Evolutionary conservation across 805 yeast species (phyloP).

Genomic region (Grigorovia humatica): DNA sequence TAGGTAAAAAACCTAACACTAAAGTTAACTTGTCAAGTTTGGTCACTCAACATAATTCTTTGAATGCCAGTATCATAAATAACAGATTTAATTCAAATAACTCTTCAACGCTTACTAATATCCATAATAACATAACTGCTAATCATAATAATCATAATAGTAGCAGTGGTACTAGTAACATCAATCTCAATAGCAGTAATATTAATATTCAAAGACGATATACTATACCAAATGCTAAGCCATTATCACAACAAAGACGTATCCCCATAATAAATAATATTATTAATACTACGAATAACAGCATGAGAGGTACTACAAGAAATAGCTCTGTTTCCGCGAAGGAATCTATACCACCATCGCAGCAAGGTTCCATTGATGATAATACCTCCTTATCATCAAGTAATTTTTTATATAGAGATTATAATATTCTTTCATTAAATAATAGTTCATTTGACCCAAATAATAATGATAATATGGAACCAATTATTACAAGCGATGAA

Average conservation of each 20-base stretch:
- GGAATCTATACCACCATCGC: background rate
- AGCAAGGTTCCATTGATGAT: background rate
- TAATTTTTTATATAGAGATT: background rate
- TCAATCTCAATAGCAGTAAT: background rate
- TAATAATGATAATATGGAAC: background rate
- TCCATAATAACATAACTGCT: background rate
- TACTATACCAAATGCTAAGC: background rate
- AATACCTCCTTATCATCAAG: background rate
- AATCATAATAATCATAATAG: background rate
- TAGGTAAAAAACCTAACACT: too few species aligned
- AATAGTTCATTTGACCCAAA: background rate
- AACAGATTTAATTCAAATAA: background rate
- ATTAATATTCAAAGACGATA: background rate
- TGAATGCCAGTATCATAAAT: background rate
- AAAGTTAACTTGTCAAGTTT: background rate
- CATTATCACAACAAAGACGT: background rate
- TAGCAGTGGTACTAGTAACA: background rate
- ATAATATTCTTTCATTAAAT: slow-evolving; percentile 1
- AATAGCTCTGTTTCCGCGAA: background rate
- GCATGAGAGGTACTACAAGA: background rate
- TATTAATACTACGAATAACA: background rate
- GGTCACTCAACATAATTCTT: background rate
- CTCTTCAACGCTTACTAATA: too few species aligned
- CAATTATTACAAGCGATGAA: slow-evolving; percentile 12
- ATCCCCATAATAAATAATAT: background rate